Evolutionary conservation across 2,329 filamentous ascomycete genomes (phyloP).

Genomic region (Penicillium sp.): DNA sequence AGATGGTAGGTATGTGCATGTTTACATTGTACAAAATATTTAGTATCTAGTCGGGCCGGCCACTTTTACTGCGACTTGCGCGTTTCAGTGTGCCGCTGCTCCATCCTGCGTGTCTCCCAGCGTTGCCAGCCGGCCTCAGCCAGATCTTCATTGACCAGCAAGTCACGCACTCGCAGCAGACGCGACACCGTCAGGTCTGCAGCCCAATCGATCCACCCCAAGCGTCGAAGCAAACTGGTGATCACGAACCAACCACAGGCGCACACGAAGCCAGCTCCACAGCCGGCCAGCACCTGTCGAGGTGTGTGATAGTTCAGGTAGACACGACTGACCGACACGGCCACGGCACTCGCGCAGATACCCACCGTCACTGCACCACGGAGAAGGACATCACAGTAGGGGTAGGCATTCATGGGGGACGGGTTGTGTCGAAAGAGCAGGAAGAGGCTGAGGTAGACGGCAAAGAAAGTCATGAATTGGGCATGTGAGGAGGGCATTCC

Average conservation of each 20-base stretch:
- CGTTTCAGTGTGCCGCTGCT: constrained; percentile 29
- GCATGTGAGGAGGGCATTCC: constrained; percentile 97
- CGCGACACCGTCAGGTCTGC: constrained; percentile 68
- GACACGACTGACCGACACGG: constrained; percentile 79
- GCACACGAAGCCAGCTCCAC: constrained; percentile 69
- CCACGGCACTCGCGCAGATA: constrained; percentile 64
- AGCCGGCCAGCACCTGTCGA: constrained; percentile 83
- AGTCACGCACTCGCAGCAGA: constrained; percentile 75
- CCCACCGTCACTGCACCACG: constrained; percentile 62
- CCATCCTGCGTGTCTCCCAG: constrained; percentile 67
- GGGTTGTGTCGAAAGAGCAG: constrained; percentile 78
- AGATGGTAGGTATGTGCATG: background rate
- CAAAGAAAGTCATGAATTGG: constrained; percentile 93
- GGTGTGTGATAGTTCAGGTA: constrained; percentile 93
- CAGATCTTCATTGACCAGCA: constrained; percentile 85
- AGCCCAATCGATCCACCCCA: constrained; percentile 73
- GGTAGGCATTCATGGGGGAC: constrained; percentile 48
- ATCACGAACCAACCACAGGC: constrained; percentile 78
- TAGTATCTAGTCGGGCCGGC: too few species aligned
- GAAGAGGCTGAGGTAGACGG: constrained; percentile 81
- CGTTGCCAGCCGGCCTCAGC: constrained; percentile 92
- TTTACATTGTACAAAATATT: background rate
- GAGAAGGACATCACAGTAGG: constrained; percentile 52
- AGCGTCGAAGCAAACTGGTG: constrained; percentile 68
- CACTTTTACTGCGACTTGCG: constrained; percentile 34